phyloP scores from a whole-genome alignment of 2,329 filamentous ascomycete species.

The Cordyceps cateniannulata region DNA sequence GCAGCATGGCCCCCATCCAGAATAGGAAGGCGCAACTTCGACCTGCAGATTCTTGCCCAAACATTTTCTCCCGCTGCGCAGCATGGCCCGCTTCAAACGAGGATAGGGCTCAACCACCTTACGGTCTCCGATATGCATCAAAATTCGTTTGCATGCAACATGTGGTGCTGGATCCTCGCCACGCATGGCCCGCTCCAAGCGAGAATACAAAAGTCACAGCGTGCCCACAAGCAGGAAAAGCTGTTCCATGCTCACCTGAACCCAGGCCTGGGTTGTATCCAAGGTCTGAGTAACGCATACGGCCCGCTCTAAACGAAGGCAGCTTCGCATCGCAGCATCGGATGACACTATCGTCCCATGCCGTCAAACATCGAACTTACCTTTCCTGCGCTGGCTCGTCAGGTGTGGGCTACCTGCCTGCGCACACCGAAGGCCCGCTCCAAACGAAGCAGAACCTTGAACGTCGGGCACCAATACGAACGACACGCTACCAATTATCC shows the following conservation, averaged over 20 bases:
- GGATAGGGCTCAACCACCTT: neutral
- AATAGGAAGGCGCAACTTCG: conserved; percentile 1
- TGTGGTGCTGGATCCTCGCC: too few relatives aligned
- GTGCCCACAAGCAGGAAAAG: neutral
- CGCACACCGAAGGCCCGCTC: neutral
- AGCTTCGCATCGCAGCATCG: neutral
- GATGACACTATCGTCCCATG: too few relatives aligned
- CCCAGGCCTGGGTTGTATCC: too few relatives aligned
- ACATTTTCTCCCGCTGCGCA: neutral
- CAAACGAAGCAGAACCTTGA: neutral
- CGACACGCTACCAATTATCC: neutral
- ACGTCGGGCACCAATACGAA: neutral
- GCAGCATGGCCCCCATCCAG: neutral
- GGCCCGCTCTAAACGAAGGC: too few relatives aligned
- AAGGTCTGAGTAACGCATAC: too few relatives aligned
- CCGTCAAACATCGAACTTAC: too few relatives aligned
- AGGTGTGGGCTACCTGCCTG: neutral
- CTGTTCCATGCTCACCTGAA: too few relatives aligned
- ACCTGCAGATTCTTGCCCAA: neutral
- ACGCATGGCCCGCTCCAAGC: neutral
- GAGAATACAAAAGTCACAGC: neutral
- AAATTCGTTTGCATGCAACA: neutral
- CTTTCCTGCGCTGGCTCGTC: too few relatives aligned
- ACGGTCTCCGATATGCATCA: neutral
- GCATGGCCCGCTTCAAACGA: neutral